Conservation (phyloP, 2,329 filamentous ascomycete genomes). For the Aspergillus arachidicola region DNA sequence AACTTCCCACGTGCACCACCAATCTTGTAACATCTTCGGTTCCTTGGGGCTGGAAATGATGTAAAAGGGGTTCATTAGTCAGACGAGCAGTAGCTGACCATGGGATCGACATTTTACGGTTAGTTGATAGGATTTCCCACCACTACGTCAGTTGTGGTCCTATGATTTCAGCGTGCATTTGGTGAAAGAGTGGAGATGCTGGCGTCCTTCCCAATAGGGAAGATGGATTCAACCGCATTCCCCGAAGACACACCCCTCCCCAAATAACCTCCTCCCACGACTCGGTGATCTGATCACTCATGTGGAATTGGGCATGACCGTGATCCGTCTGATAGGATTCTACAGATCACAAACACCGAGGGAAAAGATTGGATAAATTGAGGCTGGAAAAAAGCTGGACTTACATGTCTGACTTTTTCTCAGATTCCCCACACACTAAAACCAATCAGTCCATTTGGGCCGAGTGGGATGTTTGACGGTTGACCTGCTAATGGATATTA, state of each 20-base stretch:
- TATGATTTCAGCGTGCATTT: slow-evolving; percentile 27
- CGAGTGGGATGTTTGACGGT: slow-evolving; percentile 19
- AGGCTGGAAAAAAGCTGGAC: neutral
- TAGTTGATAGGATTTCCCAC: neutral
- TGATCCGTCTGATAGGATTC: neutral
- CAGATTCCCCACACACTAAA: slow-evolving; percentile 13
- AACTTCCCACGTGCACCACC: slow-evolving; percentile 4
- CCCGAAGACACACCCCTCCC: neutral
- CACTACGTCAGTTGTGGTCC: slow-evolving; percentile 24
- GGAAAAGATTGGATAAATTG: neutral
- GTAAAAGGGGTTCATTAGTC: slow-evolving; percentile 1
- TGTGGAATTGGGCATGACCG: neutral
- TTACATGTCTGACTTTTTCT: slow-evolving; percentile 5
- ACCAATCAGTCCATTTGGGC: slow-evolving; percentile 10
- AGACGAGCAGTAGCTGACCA: neutral
- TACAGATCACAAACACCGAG: neutral
- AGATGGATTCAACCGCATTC: slow-evolving; percentile 4
- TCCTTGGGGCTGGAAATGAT: neutral
- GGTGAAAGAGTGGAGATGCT: slow-evolving; percentile 11
- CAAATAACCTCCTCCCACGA: neutral
- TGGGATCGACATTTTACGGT: neutral
- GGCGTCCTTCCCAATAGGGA: neutral
- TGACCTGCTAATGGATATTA: neutral
- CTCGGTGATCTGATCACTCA: neutral
- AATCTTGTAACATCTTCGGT: neutral